Percentiles rank a stretch among this genome's conserved stretches.
Evolutionary conservation across 257 asterid genomes (phyloP).

Genomic region (Fraxinus quadrangulata): DNA sequence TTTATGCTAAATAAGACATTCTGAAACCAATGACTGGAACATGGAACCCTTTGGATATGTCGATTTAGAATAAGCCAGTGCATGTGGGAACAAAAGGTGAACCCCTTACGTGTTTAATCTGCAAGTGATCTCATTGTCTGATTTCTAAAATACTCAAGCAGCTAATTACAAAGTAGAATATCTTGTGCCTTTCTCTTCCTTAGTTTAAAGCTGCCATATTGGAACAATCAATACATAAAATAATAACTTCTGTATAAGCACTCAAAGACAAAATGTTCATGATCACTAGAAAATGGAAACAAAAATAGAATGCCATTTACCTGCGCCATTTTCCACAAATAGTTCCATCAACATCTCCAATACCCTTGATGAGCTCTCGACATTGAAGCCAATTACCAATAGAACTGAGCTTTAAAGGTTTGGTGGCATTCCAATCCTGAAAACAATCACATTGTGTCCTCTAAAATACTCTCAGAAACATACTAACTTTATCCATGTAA

Average conservation of each 20-base stretch:
- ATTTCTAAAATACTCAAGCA: neutral
- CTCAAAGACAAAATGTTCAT: neutral
- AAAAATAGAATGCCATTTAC: slow-evolving; percentile 35
- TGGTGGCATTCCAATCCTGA: slow-evolving; percentile 43
- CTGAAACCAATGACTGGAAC: neutral
- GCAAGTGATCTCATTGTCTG: neutral
- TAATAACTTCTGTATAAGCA: slow-evolving; percentile 8
- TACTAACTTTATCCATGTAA: slow-evolving; percentile 22
- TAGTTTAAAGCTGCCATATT: neutral
- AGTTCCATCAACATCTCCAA: slow-evolving; percentile 61
- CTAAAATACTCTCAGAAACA: slow-evolving; percentile 27
- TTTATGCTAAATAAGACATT: neutral
- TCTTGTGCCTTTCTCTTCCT: slow-evolving; percentile 9
- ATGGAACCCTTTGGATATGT: neutral
- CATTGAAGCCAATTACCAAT: slow-evolving; percentile 93
- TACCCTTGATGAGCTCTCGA: slow-evolving; percentile 56
- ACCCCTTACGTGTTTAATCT: neutral
- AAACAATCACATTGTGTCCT: slow-evolving; percentile 24
- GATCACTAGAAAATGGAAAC: slow-evolving; percentile 8
- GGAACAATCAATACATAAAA: neutral
- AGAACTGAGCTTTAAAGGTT: slow-evolving; percentile 41
- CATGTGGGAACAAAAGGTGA: neutral
- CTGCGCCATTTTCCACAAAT: slow-evolving; percentile 94
- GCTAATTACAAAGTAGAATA: slow-evolving; percentile 7
- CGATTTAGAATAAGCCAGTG: neutral